A percentile compares a stretch with the other conserved stretches of the same genome.
These are phyloP conservation scores for Pisolithus microcarpus DNA, from an alignment of 768 basidiomycete species.

Conservation along the genomic window DNA sequence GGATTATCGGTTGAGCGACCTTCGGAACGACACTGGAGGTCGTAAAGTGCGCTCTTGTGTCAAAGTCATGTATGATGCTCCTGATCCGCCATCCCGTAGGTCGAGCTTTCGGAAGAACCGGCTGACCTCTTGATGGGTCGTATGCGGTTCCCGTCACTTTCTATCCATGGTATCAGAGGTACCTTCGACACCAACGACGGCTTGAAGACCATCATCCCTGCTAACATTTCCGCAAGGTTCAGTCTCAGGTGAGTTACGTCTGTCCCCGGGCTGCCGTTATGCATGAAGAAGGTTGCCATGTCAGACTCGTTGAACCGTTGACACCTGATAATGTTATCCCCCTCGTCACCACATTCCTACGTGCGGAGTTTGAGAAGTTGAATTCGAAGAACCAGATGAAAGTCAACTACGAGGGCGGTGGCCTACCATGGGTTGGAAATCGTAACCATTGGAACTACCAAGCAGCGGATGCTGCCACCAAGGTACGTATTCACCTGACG, in stretches of 20 bases:
- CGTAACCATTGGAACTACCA: slow-evolving; percentile 88
- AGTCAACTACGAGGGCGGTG: slow-evolving; percentile 69
- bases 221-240: slow-evolving; percentile 49
- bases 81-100: neutral
- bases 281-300: neutral
- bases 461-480: slow-evolving; percentile 82
- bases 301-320: slow-evolving; percentile 78
- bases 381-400: slow-evolving; percentile 75
- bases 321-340: slow-evolving; percentile 68
- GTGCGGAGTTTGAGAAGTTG: slow-evolving; percentile 78
- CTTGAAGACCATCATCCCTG: slow-evolving; percentile 56
- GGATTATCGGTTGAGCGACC: neutral
- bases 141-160: slow-evolving; percentile 55
- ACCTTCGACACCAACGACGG: slow-evolving; percentile 44
- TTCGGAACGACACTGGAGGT: neutral
- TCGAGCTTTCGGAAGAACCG: slow-evolving; percentile 46
- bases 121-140: slow-evolving; percentile 49
- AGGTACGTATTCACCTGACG: slow-evolving; percentile 32
- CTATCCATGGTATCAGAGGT: slow-evolving; percentile 61
- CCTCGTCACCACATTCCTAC: slow-evolving; percentile 62
- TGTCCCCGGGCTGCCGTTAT: neutral
- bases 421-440: slow-evolving; percentile 86
- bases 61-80: neutral
- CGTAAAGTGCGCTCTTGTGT: neutral
- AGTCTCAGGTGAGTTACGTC: slow-evolving; percentile 39